These are phyloP conservation scores for Guadua angustifolia DNA, from an alignment of 176 grass and related monocot species.

Conservation along the genomic window DNA sequence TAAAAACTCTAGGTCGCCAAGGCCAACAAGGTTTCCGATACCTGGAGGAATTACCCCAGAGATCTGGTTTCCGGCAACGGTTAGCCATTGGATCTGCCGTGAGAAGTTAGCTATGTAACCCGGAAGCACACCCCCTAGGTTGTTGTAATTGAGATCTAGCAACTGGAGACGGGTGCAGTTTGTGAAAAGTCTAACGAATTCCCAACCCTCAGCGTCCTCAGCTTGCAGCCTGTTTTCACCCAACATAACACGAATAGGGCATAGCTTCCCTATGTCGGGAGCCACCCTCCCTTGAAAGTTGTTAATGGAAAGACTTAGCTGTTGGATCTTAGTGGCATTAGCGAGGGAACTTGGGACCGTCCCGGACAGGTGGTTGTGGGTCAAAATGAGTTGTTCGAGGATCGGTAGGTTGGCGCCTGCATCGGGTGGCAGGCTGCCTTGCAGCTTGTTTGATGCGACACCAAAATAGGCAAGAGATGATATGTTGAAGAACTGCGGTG, in stretches of 20 bases:
- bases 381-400: neutral
- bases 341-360: conserved; percentile 14
- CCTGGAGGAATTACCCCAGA: conserved; percentile 28
- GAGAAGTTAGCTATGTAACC: conserved; percentile 38
- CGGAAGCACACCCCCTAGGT: conserved; percentile 24
- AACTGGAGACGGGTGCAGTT: conserved; percentile 38
- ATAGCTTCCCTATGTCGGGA: conserved; percentile 30
- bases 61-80: neutral
- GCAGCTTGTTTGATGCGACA: conserved; percentile 40
- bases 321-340: conserved; percentile 3
- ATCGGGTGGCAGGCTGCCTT: conserved; percentile 11
- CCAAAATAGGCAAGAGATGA: too few relatives aligned
- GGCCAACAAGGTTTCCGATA: conserved; percentile 32
- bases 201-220: conserved; percentile 18
- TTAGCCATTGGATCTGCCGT: neutral
- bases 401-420: neutral
- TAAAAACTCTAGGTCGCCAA: neutral
- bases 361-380: conserved; percentile 30
- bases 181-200: conserved; percentile 38
- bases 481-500: too few relatives aligned
- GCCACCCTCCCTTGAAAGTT: conserved; percentile 27
- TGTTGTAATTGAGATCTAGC: neutral
- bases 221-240: conserved; percentile 8
- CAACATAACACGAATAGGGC: neutral
- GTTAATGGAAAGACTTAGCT: conserved; percentile 1